Percentiles rank a stretch among this genome's conserved stretches.
Evolutionary conservation across 2,329 filamentous ascomycete genomes (phyloP).

Genomic region (Pseudocercospora ulei): DNA sequence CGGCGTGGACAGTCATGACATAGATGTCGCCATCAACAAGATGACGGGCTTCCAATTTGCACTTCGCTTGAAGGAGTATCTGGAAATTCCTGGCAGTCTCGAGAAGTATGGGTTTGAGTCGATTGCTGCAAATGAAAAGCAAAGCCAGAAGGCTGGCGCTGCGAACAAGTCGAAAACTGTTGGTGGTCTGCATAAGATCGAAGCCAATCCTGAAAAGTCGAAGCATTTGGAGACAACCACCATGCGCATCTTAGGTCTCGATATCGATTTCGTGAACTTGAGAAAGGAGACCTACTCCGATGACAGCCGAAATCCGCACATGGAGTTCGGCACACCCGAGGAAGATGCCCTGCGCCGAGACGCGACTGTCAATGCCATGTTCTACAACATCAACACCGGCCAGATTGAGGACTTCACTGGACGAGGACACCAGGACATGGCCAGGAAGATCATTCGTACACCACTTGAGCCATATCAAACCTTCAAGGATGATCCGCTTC

Average conservation of each 20-base stretch:
- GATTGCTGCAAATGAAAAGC: slow-evolving; percentile 33
- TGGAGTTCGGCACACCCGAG: slow-evolving; percentile 86
- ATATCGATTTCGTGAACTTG: slow-evolving; percentile 90
- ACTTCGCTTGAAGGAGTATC: slow-evolving; percentile 58
- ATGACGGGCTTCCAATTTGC: slow-evolving; percentile 75
- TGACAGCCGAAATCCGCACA: slow-evolving; percentile 79
- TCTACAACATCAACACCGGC: slow-evolving; percentile 80
- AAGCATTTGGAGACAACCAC: slow-evolving; percentile 92
- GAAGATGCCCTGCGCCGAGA: slow-evolving; percentile 85
- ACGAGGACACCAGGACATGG: slow-evolving; percentile 64
- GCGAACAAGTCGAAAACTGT: slow-evolving; percentile 49
- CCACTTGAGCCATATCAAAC: slow-evolving; percentile 82
- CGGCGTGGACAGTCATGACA: slow-evolving; percentile 62
- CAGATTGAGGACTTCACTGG: slow-evolving; percentile 76
- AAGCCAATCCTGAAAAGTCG: slow-evolving; percentile 87
- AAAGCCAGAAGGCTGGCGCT: slow-evolving; percentile 36
- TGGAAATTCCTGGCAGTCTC: slow-evolving; percentile 51
- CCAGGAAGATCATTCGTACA: slow-evolving; percentile 63
- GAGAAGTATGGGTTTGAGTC: slow-evolving; percentile 50
- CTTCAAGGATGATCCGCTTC: slow-evolving; percentile 85
- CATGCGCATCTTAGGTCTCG: slow-evolving; percentile 71
- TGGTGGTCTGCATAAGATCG: slow-evolving; percentile 74
- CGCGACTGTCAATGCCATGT: slow-evolving; percentile 89
- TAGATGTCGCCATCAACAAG: slow-evolving; percentile 74
- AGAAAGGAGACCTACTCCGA: slow-evolving; percentile 82